A percentile compares a stretch with the other conserved stretches of the same genome.
Evolutionary conservation across 441 rosid genomes (phyloP).

Genomic region (Metrosideros polymorpha): DNA sequence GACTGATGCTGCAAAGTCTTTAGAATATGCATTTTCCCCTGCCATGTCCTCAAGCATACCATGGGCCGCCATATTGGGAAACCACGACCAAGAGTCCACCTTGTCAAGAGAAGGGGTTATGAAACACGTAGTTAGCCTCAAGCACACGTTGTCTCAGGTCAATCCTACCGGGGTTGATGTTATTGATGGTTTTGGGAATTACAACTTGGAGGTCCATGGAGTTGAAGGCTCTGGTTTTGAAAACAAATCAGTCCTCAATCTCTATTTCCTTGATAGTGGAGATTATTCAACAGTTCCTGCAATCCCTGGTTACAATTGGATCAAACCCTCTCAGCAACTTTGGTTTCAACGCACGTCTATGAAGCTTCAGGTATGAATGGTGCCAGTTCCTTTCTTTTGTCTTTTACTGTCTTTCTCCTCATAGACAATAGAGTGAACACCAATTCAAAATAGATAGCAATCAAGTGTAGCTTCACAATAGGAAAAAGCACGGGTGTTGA

Average conservation of each 20-base stretch:
- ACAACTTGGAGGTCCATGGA: background rate
- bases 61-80: background rate
- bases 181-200: background rate
- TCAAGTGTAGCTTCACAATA: background rate
- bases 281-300: background rate
- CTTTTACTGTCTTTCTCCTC: background rate
- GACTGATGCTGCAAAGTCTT: background rate
- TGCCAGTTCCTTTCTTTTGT: background rate
- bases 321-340: background rate
- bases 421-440: background rate
- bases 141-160: background rate
- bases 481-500: background rate
- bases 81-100: background rate
- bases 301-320: background rate
- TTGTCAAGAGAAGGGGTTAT: background rate
- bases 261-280: background rate
- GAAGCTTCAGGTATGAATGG: background rate
- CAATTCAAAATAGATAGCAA: background rate
- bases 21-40: background rate
- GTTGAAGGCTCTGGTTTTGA: background rate
- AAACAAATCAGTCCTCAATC: background rate
- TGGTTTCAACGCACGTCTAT: background rate
- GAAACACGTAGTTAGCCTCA: background rate
- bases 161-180: background rate
- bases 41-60: background rate